These are phyloP conservation scores for Nannochloris sp. DNA, from an alignment of 139 green algal species.

Conservation along the genomic window DNA sequence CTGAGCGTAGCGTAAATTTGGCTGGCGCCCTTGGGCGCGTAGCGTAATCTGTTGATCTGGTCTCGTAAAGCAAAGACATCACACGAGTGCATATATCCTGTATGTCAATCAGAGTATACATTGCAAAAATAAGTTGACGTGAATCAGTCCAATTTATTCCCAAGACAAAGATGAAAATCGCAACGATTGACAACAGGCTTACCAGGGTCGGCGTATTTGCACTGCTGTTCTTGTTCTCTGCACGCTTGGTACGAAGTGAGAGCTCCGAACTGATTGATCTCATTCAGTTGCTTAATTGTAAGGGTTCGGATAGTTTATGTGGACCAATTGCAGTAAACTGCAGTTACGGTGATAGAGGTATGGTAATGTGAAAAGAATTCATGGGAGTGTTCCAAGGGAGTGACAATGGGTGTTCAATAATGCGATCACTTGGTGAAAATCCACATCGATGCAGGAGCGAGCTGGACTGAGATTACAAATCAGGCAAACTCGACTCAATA, in stretches of 20 bases:
- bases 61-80: too few relatives aligned
- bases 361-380: background rate
- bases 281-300: background rate
- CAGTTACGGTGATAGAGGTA: slow-evolving; percentile 2
- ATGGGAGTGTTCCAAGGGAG: background rate
- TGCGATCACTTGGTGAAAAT: background rate
- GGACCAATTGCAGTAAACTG: slow-evolving; percentile 2
- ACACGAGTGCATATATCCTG: too few relatives aligned
- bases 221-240: too few relatives aligned
- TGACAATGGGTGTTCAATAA: background rate
- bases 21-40: too few relatives aligned
- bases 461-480: background rate
- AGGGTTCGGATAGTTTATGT: background rate
- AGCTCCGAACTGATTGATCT: background rate
- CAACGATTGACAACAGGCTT: too few relatives aligned
- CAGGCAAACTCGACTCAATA: background rate
- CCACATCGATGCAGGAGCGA: background rate
- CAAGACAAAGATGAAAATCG: too few relatives aligned
- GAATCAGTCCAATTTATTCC: too few relatives aligned
- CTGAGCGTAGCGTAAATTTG: background rate
- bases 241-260: too few relatives aligned
- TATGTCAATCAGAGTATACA: too few relatives aligned
- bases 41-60: too few relatives aligned
- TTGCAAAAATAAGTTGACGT: too few relatives aligned
- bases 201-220: too few relatives aligned